These are phyloP conservation scores for Paramyrothecium sp. DNA, from an alignment of 2,329 filamentous ascomycete genomes.

Conservation along the genomic window DNA sequence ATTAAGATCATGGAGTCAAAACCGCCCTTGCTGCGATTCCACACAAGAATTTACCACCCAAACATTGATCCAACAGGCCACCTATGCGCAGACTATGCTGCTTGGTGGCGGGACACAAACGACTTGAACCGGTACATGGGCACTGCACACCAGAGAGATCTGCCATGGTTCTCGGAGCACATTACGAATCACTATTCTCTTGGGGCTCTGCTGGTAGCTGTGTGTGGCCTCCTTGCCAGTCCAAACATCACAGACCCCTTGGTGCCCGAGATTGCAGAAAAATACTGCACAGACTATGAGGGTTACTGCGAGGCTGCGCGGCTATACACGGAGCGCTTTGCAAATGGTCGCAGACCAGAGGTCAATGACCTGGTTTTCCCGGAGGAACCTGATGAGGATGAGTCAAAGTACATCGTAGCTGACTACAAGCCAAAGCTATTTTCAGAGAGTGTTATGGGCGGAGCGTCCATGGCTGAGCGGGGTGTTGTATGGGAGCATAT, in stretches of 20 bases:
- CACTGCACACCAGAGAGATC: background rate
- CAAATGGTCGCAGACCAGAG: no score
- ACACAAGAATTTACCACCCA: background rate
- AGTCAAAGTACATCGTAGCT: no score
- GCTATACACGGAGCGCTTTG: background rate
- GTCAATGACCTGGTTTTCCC: background rate
- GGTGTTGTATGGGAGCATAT: no score
- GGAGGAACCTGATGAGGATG: no score
- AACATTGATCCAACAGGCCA: background rate
- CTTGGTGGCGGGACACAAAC: background rate
- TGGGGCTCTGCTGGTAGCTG: background rate
- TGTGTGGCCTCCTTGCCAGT: background rate
- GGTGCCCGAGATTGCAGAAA: background rate
- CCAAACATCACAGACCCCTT: background rate
- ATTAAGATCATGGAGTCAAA: background rate
- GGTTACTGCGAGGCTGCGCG: background rate
- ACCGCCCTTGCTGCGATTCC: background rate
- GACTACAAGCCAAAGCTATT: no score
- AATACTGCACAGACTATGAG: background rate
- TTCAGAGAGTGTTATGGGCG: no score
- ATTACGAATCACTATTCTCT: background rate
- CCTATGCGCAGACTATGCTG: background rate
- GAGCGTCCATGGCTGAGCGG: no score
- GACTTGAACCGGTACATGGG: background rate
- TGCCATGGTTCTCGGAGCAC: background rate